These are phyloP conservation scores for Melampsora medusae DNA, from an alignment of 1,284 basidiomycete genomes.

Conservation along the genomic window DNA sequence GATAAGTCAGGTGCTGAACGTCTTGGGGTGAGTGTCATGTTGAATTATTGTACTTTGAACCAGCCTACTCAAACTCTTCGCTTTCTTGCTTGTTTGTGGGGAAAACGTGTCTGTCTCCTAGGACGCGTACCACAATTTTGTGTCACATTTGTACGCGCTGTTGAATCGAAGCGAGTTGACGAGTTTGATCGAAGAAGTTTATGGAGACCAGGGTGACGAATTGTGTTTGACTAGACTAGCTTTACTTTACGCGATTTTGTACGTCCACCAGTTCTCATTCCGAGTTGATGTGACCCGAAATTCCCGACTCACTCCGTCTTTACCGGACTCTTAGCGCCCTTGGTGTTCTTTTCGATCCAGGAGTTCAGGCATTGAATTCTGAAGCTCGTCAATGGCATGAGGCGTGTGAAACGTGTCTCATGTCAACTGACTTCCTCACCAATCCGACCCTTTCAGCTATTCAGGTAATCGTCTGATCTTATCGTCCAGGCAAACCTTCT, in stretches of 20 bases:
- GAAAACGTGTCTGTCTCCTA: neutral
- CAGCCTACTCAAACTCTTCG: neutral
- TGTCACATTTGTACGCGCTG: constrained; percentile 31
- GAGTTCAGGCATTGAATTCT: constrained; percentile 19
- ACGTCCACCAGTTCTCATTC: neutral
- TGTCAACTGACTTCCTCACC: constrained; percentile 31
- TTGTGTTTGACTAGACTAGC: constrained; percentile 33
- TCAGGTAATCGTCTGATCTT: constrained; percentile 12
- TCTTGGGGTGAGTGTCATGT: constrained; percentile 23
- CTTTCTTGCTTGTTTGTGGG: neutral
- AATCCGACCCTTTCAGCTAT: constrained; percentile 30
- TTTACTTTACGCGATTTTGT: constrained; percentile 34
- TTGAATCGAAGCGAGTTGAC: constrained; percentile 25
- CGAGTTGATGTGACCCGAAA: no score
- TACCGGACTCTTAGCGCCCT: constrained; percentile 15
- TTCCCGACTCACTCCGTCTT: neutral
- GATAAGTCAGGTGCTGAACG: constrained; percentile 27
- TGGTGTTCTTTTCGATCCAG: constrained; percentile 36
- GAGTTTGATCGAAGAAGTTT: constrained; percentile 30
- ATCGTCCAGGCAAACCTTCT: neutral
- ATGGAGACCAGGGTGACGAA: constrained; percentile 28
- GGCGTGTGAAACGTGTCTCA: constrained; percentile 32
- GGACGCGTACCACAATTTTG: constrained; percentile 25
- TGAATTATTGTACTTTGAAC: neutral
- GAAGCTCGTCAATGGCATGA: constrained; percentile 41